These are phyloP conservation scores for Raphidocelis subcapitata DNA, from an alignment of 139 green algal genomes.

Conservation along the genomic window DNA sequence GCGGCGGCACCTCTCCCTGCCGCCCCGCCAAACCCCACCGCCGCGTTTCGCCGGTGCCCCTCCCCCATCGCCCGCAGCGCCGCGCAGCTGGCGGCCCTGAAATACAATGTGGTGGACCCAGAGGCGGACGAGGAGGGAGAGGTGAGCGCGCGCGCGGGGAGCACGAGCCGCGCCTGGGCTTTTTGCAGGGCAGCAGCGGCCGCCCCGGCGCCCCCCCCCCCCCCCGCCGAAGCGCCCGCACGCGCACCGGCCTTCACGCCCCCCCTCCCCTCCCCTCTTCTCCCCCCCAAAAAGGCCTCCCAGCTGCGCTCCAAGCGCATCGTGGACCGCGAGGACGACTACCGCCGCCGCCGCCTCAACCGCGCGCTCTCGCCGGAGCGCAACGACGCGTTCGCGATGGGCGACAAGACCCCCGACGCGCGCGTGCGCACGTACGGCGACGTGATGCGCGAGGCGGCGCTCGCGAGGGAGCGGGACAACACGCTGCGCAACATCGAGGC, in stretches of 20 bases:
- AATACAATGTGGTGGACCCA: constrained; percentile 15
- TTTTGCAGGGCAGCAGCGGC: too few species aligned
- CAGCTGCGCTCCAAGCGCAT: constrained; percentile 56
- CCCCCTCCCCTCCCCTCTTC: neutral
- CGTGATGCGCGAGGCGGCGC: constrained; percentile 79
- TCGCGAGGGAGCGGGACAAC: constrained; percentile 88
- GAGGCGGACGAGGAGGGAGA: constrained; percentile 26
- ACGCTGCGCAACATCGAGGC: constrained; percentile 89
- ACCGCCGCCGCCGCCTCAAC: constrained; percentile 74
- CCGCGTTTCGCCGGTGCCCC: neutral
- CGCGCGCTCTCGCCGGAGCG: constrained; percentile 86
- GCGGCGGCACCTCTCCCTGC: too few species aligned
- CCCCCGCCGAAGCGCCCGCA: too few species aligned
- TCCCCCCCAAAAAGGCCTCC: neutral
- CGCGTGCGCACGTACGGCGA: constrained; percentile 89
- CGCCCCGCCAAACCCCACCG: too few species aligned
- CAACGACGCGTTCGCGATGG: constrained; percentile 91
- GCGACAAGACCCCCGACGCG: constrained; percentile 79
- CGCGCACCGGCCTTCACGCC: neutral
- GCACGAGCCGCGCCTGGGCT: too few species aligned
- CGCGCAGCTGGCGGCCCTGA: constrained; percentile 9
- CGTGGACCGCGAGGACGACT: constrained; percentile 91
- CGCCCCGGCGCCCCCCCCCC: too few species aligned
- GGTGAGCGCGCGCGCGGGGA: neutral
- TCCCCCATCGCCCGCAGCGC: neutral